Evolutionary conservation across 2,329 filamentous ascomycete genomes (phyloP), one percentile per base, ranked within the genome.

Genomic region (Dothideomycetidae sp.): DNA sequence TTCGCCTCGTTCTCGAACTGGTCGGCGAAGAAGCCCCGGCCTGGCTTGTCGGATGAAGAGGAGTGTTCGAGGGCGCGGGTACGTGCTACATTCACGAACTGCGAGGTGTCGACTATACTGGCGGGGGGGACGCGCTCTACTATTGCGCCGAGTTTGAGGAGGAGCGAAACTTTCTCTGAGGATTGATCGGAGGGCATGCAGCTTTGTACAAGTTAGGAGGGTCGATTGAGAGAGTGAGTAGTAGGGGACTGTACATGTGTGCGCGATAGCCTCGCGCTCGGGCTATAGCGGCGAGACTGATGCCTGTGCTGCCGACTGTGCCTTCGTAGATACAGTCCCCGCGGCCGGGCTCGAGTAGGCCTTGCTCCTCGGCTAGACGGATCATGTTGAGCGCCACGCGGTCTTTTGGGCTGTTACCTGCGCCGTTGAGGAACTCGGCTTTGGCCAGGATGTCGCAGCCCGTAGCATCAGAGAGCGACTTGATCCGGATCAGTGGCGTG

Each of bases 311-410:
- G 42, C 90, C 90, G 11, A 93, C 86, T 1, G 90, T 98, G 46
- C 90, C 90, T 63, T 98, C 90, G 59, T 96, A 98, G 51, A 98
- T 85, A 30, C 82, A 92, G 57, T 98, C 90, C 43, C 88, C 88
- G 14, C 80, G 77, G 47, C 80, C 67, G 0, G 90, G 88, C 0
- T 68, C 70, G 31, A 98, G 62, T 12, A 86, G 65, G 2, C 85
- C 85, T 33, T 71, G 62, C 43, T 73, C 69, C 65, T 98, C 90
- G 30, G 86, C 90, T 54, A 67, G 65, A 40, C 74, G 63, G 55
- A 98, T 93, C 67, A 96, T 92, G 59, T 73, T 81, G 26, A 96
- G 69, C 1, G 90, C 90, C 10, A 98, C 90, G 37, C 90, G 75
- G 59, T 98, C 90, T 59, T 98, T 98, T 29, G 90, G 86, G 48